phyloP scores from a whole-genome alignment of 2,329 filamentous ascomycete species.

The Drechslerella coelobrocha region DNA sequence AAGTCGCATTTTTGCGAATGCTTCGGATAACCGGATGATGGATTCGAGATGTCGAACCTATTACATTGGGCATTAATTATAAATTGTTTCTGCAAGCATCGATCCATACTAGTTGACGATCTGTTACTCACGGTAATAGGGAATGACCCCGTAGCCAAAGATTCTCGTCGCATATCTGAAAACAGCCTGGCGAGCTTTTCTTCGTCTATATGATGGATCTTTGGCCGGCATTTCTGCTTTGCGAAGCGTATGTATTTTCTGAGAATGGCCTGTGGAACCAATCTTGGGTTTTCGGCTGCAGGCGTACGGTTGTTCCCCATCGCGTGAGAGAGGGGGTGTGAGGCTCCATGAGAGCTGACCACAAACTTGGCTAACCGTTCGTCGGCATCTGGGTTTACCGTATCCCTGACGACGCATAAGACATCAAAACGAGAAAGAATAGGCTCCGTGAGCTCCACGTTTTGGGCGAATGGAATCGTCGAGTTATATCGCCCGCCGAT shows the following conservation, averaged over 20 bases:
- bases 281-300: slow-evolving; percentile 18
- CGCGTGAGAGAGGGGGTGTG: slow-evolving; percentile 70
- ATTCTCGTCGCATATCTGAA: slow-evolving; percentile 93
- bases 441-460: slow-evolving; percentile 95
- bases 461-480: slow-evolving; percentile 92
- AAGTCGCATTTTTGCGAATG: slow-evolving; percentile 98
- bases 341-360: slow-evolving; percentile 88
- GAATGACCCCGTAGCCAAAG: slow-evolving; percentile 90
- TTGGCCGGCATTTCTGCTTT: slow-evolving; percentile 84
- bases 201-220: slow-evolving; percentile 96
- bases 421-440: slow-evolving; percentile 98
- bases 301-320: slow-evolving; percentile 58
- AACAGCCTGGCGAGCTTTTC: slow-evolving; percentile 95
- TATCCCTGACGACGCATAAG: slow-evolving; percentile 92
- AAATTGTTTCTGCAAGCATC: neutral
- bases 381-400: slow-evolving; percentile 88
- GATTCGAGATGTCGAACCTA: slow-evolving; percentile 83
- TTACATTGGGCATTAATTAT: slow-evolving; percentile 65
- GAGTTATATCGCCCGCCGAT: slow-evolving; percentile 96
- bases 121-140: slow-evolving; percentile 80
- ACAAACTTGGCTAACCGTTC: slow-evolving; percentile 94
- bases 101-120: slow-evolving; percentile 58
- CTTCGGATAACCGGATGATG: slow-evolving; percentile 91
- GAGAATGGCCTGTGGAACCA: slow-evolving; percentile 84
- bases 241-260: slow-evolving; percentile 98